Evolutionary conservation across 2,329 filamentous ascomycete genomes (phyloP).

Genomic region (Cytospora piceae): DNA sequence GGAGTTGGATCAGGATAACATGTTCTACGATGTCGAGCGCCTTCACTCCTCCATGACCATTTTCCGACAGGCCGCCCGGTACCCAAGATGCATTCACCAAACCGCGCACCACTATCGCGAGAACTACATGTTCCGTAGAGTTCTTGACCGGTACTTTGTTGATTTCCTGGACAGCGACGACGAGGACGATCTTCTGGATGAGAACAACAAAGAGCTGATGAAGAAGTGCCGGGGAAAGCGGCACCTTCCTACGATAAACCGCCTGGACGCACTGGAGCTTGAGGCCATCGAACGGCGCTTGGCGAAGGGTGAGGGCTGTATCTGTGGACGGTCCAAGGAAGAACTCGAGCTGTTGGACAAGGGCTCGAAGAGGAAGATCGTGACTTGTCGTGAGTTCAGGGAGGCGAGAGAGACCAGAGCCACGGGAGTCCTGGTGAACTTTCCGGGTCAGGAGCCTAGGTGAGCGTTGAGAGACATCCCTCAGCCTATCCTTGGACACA

Average conservation of each 20-base stretch:
- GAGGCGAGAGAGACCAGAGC: neutral
- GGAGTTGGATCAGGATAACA: neutral
- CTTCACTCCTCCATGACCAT: slow-evolving; percentile 27
- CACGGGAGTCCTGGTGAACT: neutral
- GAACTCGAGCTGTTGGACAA: slow-evolving; percentile 3
- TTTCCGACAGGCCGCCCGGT: slow-evolving; percentile 21
- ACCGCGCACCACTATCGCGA: neutral
- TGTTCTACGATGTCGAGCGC: slow-evolving; percentile 12
- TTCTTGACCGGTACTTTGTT: slow-evolving; percentile 16
- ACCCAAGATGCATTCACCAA: slow-evolving; percentile 21
- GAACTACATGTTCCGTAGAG: slow-evolving; percentile 11
- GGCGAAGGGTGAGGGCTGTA: neutral
- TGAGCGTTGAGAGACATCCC: neutral
- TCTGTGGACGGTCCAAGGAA: neutral
- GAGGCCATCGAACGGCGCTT: slow-evolving; percentile 1
- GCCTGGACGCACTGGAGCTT: slow-evolving; percentile 6
- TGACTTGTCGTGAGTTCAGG: no score
- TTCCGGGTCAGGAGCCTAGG: neutral
- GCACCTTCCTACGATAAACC: slow-evolving; percentile 12
- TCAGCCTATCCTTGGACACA: neutral
- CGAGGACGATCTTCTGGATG: neutral
- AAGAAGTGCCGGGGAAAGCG: neutral
- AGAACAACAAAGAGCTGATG: neutral
- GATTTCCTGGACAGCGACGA: neutral
- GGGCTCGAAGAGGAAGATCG: slow-evolving; percentile 13